Evolutionary conservation across 257 asterid species (phyloP), one percentile per base, ranked within the genome.

Genomic region (Orobanche coerulescens): DNA sequence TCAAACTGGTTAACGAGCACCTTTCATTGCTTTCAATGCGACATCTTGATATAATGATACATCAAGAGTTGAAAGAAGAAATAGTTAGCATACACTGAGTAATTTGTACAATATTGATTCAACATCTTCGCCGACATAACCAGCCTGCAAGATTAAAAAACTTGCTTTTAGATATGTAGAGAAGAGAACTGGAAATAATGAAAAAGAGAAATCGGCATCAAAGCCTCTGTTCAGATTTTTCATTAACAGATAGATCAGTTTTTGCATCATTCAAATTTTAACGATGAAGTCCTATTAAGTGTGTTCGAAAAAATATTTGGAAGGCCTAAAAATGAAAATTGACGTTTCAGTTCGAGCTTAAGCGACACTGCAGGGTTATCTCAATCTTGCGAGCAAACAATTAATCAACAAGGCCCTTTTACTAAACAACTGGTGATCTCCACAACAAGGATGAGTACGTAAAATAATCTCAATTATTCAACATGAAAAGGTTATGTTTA

Each of bases 51-150:
- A 42, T 7, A 22, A 63, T 6, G 19, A 63, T 48, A 59, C 18
- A 24, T 7, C 42, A 57, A 23, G 66, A 12, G 48, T 26, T 31
- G 5, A 36, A 34, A 46, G 11, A 53, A 58, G 57, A 49, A 53
- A 67, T 11, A 37, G 60, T 9, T 52, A 30, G 31, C 58, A 43
- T 79, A 90, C 97, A 75, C 68, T 67, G 59, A 90, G 94, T 67
- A 90, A 70, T 77, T 90, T 90, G 82, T 86, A 78, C 79, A 90
- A 72, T 81, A 90, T 90, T 58, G 97, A 86, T 78, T 86, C 97
- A 49, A 90, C 97, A 66, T 90, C 97, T 84, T 90, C 97, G 37
- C 97, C 97, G 58, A 90, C 97, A 52, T 90, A 90, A 66, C 97
- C 97, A 70, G 97, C 97, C 97, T 90, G 92, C 71, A 71, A 73